phyloP scores from a whole-genome alignment of 805 yeast genomes.

The Starmerella powellii region DNA sequence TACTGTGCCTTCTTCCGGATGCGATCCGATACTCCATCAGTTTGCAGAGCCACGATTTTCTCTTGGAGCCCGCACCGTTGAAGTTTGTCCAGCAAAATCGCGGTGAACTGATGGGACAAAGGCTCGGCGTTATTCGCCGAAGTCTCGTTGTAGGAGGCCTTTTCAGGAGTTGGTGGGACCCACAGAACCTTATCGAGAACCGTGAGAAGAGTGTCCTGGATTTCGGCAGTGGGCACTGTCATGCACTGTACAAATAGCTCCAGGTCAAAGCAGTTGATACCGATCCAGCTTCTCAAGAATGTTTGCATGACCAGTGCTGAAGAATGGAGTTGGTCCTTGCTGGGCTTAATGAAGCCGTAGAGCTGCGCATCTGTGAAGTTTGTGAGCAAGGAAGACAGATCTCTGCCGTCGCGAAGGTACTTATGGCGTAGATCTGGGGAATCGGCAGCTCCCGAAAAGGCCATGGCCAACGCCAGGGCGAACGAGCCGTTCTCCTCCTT shows the following conservation, averaged over 20 bases:
- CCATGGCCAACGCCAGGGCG: conserved; percentile 29
- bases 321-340: conserved; percentile 45
- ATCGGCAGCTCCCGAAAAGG: conserved; percentile 47
- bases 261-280: conserved; percentile 51
- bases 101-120: conserved; percentile 47
- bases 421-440: conserved; percentile 38
- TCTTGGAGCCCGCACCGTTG: conserved; percentile 44
- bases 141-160: conserved; percentile 22
- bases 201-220: conserved; percentile 54
- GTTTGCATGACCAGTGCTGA: conserved; percentile 47
- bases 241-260: conserved; percentile 30
- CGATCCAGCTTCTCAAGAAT: conserved; percentile 63
- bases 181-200: conserved; percentile 53
- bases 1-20: conserved; percentile 48
- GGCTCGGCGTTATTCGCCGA: conserved; percentile 27
- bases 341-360: conserved; percentile 32
- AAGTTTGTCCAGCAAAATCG: conserved; percentile 47
- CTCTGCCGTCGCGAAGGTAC: conserved; percentile 46
- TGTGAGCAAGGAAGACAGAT: conserved; percentile 50
- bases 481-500: conserved; percentile 21
- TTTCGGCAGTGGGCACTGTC: conserved; percentile 30
- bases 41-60: conserved; percentile 30
- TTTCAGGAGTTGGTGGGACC: conserved; percentile 34
- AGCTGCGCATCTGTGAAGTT: conserved; percentile 55
- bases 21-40: conserved; percentile 33